Evolutionary conservation across 73 alveolate genomes (phyloP).

Genomic region (Effrenium voratum): DNA sequence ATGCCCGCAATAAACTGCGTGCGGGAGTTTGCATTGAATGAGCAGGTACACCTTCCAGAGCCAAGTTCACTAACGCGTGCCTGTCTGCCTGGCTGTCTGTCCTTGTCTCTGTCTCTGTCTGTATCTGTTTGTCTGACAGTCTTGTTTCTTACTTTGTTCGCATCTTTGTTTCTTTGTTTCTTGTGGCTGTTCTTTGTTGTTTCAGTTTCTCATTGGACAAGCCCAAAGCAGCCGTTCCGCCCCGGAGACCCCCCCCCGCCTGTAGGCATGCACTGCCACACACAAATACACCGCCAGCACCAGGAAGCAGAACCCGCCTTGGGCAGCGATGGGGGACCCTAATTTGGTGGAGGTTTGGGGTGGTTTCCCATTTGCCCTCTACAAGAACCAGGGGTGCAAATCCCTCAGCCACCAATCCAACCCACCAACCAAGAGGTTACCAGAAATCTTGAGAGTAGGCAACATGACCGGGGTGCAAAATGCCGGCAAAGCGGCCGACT

Average conservation of each 20-base stretch:
- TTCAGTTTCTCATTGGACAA: neutral
- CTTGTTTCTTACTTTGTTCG: too few species aligned
- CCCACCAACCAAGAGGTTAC: neutral
- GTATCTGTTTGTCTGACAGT: too few species aligned
- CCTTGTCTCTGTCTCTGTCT: too few species aligned
- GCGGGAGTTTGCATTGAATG: too few species aligned
- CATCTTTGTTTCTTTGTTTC: too few species aligned
- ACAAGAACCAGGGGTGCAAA: neutral
- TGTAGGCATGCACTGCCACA: conserved; percentile 23
- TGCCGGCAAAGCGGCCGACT: neutral
- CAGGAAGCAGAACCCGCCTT: conserved; percentile 29
- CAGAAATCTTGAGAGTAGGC: neutral
- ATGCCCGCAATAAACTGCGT: too few species aligned
- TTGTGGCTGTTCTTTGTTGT: too few species aligned
- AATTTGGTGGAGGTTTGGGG: neutral
- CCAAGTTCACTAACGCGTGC: too few species aligned
- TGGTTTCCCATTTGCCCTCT: neutral
- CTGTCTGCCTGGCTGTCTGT: too few species aligned
- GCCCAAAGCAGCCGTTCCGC: neutral
- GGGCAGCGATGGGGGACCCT: neutral
- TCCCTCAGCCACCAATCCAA: neutral
- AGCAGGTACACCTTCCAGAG: too few species aligned
- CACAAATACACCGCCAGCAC: conserved; percentile 1
- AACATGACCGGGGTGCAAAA: neutral
- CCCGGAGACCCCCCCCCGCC: neutral